Evolutionary conservation across 116 monocot genomes (phyloP).

Genomic region (Posidonia oceanica): DNA sequence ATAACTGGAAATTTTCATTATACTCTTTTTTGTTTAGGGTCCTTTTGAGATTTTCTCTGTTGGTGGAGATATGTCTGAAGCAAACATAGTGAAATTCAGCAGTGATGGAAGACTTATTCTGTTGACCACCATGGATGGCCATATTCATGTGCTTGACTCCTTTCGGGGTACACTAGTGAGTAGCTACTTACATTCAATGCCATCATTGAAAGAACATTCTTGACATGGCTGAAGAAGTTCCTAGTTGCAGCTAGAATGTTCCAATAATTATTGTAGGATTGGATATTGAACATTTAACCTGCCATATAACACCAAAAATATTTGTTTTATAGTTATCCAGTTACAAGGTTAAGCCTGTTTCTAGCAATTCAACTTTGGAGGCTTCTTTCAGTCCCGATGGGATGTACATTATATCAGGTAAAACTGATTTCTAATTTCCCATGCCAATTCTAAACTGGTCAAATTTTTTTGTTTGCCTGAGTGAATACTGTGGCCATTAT

Average conservation of each 20-base stretch:
- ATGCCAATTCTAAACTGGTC: too few relatives aligned
- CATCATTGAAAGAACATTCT: neutral
- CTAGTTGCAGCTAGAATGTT: too few relatives aligned
- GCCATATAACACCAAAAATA: neutral
- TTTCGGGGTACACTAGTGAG: conserved; percentile 76
- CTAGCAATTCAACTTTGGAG: conserved; percentile 62
- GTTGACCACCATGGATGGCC: conserved; percentile 72
- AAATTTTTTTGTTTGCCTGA: too few relatives aligned
- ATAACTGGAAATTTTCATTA: neutral
- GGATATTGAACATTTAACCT: too few relatives aligned
- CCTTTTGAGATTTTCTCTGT: conserved; percentile 84
- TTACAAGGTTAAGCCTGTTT: conserved; percentile 80
- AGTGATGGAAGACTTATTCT: conserved; percentile 82
- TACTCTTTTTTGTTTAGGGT: conserved; percentile 33
- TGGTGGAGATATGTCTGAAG: conserved; percentile 65
- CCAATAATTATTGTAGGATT: too few relatives aligned
- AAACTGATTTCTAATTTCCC: neutral
- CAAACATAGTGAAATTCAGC: conserved; percentile 92
- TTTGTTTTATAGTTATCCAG: conserved; percentile 47
- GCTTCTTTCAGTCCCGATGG: conserved; percentile 98
- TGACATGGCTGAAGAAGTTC: neutral
- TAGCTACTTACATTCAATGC: conserved; percentile 1
- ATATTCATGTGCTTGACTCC: conserved; percentile 87
- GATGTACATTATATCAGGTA: conserved; percentile 74
- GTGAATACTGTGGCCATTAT: too few relatives aligned